Evolutionary conservation across 352 stramenopile genomes (phyloP), one percentile per base, ranked within the genome.

Genomic region (Pythium oligandrum): DNA sequence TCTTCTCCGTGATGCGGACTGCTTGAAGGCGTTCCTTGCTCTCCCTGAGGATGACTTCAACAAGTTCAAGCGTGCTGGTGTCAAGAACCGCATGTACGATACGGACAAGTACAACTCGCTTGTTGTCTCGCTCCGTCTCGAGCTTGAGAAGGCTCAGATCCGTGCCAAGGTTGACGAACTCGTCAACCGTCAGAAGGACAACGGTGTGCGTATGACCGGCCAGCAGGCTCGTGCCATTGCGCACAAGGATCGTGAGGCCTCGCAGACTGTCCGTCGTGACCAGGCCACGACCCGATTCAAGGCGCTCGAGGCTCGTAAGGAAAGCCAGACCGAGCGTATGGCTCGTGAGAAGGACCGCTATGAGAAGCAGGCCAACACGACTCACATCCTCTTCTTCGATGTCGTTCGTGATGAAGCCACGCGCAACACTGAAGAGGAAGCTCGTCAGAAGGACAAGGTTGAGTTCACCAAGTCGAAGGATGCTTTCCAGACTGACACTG

Each of bases 391-490:
- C 43, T 94, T 89, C 65, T 90, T 90, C 49, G 83, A 94, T 63
- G 88, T 82, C 0, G 74, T 90, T 40, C 75, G 68, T 2, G 83
- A 94, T 39, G 73, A 89, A 47, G 75, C 72, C 0, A 71, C 83
- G 35, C 81, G 83, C 43, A 76, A 80, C 53, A 86, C 71, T 0
- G 83, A 94, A 53, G 83, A 94, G 58, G 81, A 94, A 61, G 86
- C 73, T 4, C 83, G 80, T 12, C 68, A 83, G 44, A 89, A 89
- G 63, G 83, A 94, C 58, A 94, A 94, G 69, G 78, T 94, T 17
- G 83, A 94, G 67, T 94, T 94, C 58, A 90, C 78, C 51, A 92
- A 92, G 66, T 90, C 78, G 6, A 94, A 94, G 70, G 83, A 94
- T 49, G 72, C 78, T 48, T 94, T 94, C 70, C 84, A 94, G 68